These are phyloP conservation scores for Phytophthora gonapodyides DNA, from an alignment of 352 stramenopile genomes.

Conservation along the genomic window DNA sequence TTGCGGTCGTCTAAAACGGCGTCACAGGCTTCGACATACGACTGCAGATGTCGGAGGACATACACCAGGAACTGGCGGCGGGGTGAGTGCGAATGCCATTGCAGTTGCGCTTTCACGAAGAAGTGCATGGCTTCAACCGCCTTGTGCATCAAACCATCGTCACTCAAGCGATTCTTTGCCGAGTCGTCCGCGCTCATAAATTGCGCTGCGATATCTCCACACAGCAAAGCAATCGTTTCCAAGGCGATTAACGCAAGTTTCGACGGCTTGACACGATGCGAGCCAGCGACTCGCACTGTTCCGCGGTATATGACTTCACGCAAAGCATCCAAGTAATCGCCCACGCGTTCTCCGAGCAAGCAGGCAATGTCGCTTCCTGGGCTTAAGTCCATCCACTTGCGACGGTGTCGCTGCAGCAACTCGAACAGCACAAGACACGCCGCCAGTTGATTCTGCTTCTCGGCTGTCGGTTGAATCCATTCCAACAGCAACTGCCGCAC, in stretches of 20 bases:
- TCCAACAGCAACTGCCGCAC: slow-evolving; percentile 46
- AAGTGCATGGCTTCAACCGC: slow-evolving; percentile 27
- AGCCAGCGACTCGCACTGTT: slow-evolving; percentile 19
- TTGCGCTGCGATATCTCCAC: slow-evolving; percentile 33
- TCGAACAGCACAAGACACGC: slow-evolving; percentile 66
- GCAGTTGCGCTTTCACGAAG: slow-evolving; percentile 15
- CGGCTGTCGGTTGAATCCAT: slow-evolving; percentile 28
- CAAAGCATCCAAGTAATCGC: slow-evolving; percentile 26
- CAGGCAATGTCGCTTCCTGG: not conserved
- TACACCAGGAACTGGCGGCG: slow-evolving; percentile 34
- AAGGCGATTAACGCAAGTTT: slow-evolving; percentile 57
- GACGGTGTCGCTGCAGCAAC: slow-evolving; percentile 47
- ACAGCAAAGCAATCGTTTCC: slow-evolving; percentile 54
- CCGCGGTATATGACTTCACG: slow-evolving; percentile 24
- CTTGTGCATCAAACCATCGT: slow-evolving; percentile 5
- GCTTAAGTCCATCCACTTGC: slow-evolving; percentile 5
- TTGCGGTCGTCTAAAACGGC: not conserved
- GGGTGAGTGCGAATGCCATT: slow-evolving; percentile 35
- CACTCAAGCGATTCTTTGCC: slow-evolving; percentile 3
- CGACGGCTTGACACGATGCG: slow-evolving; percentile 46
- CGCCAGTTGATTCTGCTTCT: slow-evolving; percentile 61
- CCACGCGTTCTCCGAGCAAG: slow-evolving; percentile 20
- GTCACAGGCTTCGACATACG: slow-evolving; percentile 26
- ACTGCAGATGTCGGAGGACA: slow-evolving; percentile 34
- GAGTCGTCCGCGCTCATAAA: slow-evolving; percentile 22